Base-by-base conservation (phyloP, 192 early-diverging fungal genomes). In the Backusella psychrophila region DNA sequence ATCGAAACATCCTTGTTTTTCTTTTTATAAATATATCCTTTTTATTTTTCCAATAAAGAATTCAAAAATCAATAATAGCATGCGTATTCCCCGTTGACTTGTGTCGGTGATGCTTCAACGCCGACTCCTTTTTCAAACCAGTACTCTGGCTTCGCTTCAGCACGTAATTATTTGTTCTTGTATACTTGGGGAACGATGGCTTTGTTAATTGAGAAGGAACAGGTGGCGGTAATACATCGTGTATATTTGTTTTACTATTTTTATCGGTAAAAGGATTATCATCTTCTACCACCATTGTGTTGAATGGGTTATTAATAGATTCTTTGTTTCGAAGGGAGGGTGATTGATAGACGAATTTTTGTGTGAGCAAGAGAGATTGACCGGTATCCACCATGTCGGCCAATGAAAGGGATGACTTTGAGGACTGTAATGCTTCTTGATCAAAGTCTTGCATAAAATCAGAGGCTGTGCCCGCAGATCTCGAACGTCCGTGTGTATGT, bases 281-380 rank as follows among this genome's bases (percentile, higher is more conserved):
- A 1, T 71, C 70, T 7, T 49, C 70, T 69, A n/a, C 35, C 3
- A 9, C 74, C 31, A 26, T 31, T 15, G 56, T 75, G 26, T 75
- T 63, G 56, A 63, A 63, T 26, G 74, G 74, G 38, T 75, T 71
- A 49, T 39, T 71, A 7, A 29, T 12, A 31, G 42, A 71, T 46
- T 44, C 42, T 49, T 33, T 36, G 42, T 71, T 44, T n/a, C 70
- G 35, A 4, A 42, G 66, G 0, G 74, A 75, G 15, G 56, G 56
- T 21, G 74, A 65, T 21, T 49, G 35, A 46, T 75, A 75, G 17
- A 75, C 74, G 68, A 78, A 78, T 35, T 73, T 72, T 35, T 78
- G 71, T 6, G 77, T 78, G 36, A 78, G 36, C 6, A 78, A 66
- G 7, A 78, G 52, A 29, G 77, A 73, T 17, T 78, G 71, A 0